Conservation (phyloP, 345 rosid species). For the Jatropha curcas region DNA sequence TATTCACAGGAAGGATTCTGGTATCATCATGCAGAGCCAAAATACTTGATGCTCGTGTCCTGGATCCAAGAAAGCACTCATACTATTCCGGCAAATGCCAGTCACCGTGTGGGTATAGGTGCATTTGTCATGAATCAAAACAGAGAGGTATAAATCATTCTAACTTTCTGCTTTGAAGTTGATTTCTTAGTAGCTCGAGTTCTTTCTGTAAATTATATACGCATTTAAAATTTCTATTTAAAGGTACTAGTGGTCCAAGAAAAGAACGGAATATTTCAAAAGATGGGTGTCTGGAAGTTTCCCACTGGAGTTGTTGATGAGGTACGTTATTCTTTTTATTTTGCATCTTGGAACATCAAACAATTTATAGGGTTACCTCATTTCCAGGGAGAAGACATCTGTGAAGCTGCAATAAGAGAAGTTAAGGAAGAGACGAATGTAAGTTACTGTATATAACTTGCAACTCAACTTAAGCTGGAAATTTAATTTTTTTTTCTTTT, state of each 20-base stretch:
- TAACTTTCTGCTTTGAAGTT: too few relatives aligned
- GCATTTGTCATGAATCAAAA: constrained; percentile 75
- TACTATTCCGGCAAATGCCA: constrained; percentile 81
- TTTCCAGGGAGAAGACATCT: constrained; percentile 80
- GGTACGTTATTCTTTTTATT: constrained; percentile 36
- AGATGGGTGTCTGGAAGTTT: constrained; percentile 76
- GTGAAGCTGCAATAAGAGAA: constrained; percentile 77
- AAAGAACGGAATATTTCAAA: constrained; percentile 54
- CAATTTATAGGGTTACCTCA: not conserved
- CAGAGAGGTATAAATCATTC: constrained; percentile 57
- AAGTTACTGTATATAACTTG: constrained; percentile 29
- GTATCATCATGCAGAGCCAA: constrained; percentile 90
- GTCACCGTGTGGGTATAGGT: constrained; percentile 76
- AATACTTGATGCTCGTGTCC: constrained; percentile 75
- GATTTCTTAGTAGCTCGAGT: not conserved
- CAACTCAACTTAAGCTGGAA: not conserved
- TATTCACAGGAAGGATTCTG: constrained; percentile 78
- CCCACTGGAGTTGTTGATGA: constrained; percentile 84
- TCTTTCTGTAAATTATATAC: not conserved
- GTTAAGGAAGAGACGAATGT: constrained; percentile 95
- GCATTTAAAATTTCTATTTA: constrained; percentile 4
- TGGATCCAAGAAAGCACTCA: constrained; percentile 69
- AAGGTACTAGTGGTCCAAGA: constrained; percentile 87
- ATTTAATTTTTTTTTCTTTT: not conserved
- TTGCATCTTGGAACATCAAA: constrained; percentile 6